A percentile compares a stretch with the other conserved stretches of the same genome.
phyloP scores from a whole-genome alignment of 768 basidiomycete species.

The Hygrophoropsis aurantiaca region DNA sequence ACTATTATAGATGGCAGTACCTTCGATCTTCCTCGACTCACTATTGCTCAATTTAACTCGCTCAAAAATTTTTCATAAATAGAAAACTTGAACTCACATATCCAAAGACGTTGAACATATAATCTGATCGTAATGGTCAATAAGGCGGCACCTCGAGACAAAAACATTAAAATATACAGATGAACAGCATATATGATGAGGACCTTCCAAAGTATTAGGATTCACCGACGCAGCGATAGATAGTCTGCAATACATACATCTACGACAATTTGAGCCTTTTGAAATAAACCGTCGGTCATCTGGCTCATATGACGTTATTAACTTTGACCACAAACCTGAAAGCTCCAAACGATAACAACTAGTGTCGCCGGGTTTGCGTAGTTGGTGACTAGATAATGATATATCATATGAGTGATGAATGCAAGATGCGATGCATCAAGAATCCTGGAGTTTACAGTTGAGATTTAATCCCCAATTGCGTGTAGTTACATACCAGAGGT shows the following conservation, averaged over 20 bases:
- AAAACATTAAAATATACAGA: neutral
- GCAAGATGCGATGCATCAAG: constrained; percentile 36
- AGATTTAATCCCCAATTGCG: neutral
- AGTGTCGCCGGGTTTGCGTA: constrained; percentile 28
- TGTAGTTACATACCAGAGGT: constrained; percentile 6
- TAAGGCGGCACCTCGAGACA: neutral
- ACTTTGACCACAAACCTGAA: neutral
- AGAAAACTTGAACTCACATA: neutral
- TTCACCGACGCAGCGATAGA: no score
- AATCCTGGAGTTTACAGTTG: constrained; percentile 22
- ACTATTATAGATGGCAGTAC: neutral
- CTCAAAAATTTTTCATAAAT: neutral
- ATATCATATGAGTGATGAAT: constrained; percentile 33
- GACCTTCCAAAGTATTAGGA: neutral
- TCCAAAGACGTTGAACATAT: constrained; percentile 2
- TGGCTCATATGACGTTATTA: no score
- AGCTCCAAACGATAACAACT: constrained; percentile 26
- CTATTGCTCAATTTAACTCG: neutral
- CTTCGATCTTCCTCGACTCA: neutral
- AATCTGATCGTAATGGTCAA: neutral
- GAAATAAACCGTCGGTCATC: no score
- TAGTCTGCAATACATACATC: no score
- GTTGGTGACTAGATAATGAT: constrained; percentile 36
- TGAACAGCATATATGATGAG: neutral
- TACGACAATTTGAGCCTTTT: no score